phyloP scores from a whole-genome alignment of 2,329 filamentous ascomycete genomes.

The Aschersonia sp. region DNA sequence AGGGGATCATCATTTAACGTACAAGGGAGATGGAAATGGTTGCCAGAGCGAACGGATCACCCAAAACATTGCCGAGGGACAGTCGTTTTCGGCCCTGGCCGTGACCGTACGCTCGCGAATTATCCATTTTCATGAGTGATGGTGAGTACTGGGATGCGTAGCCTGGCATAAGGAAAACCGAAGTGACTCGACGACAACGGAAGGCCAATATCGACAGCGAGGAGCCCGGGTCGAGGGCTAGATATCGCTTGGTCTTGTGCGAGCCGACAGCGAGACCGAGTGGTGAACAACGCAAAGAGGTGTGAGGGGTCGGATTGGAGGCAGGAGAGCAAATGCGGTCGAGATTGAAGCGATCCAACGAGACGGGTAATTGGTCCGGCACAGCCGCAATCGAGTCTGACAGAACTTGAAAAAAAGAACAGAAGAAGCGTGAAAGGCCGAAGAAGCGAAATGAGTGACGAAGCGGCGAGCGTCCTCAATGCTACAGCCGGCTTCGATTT shows the following conservation, averaged over 20 bases:
- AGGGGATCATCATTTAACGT: conserved; percentile 25
- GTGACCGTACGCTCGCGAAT: conserved; percentile 44
- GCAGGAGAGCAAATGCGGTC: neutral
- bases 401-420: neutral
- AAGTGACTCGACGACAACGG: neutral
- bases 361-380: conserved; percentile 5
- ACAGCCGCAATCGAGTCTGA: conserved; percentile 5
- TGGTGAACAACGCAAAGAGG: too few species aligned
- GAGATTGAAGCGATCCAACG: neutral
- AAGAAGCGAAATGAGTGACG: conserved; percentile 3
- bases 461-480: conserved; percentile 1
- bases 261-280: too few species aligned
- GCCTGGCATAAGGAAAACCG: conserved; percentile 47
- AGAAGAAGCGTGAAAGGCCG: conserved; percentile 1
- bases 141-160: conserved; percentile 62
- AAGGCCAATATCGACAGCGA: neutral
- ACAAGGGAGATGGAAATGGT: conserved; percentile 86
- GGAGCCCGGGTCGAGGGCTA: too few species aligned
- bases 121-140: conserved; percentile 70
- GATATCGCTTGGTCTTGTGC: too few species aligned
- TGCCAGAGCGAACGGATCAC: conserved; percentile 89
- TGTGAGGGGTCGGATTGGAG: neutral
- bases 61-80: conserved; percentile 69
- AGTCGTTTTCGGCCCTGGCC: conserved; percentile 44
- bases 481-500: neutral